Base-by-base conservation (phyloP, 2,329 filamentous ascomycete species). In the Pseudogymnoascus sp. region DNA sequence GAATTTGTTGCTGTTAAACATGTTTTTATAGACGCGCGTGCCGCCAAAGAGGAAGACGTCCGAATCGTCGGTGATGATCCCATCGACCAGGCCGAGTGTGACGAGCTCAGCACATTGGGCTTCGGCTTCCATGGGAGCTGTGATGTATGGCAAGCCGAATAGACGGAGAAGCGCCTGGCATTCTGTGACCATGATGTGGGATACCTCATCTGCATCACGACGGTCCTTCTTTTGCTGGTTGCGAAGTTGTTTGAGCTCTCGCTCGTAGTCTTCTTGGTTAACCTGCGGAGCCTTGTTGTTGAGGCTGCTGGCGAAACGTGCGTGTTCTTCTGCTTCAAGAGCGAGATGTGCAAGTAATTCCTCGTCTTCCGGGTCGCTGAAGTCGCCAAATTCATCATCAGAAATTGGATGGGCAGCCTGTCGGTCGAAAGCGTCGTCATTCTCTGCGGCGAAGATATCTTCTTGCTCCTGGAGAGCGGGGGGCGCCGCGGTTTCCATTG, bases 1-100 rank as follows among this genome's bases (percentile, higher is more conserved):
- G 71, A 92, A 96, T 74, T 99, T 99, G 75, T 95, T 95, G 71
- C 92, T 89, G 76, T 97, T 99, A 81, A 99, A 99, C 92, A 99
- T 96, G 79, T 99, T 99, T 76, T 99, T 99, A 81, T 99, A 99
- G 21, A 99, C 90, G 16, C 93, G 84, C 0, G 92, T 99, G 39
- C 95, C 96, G 16, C 95, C 96, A 75, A 99, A 99, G 0, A 99
- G 83, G 72, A 99, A 99, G 0, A 89, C 96, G 79, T 99, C 95
- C 2, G 90, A 96, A 74, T 99, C 95, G 72, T 99, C 95, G 0
- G 96, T 99, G 31, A 99, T 93, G 67, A 99, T 96, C 11, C 96
- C 95, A 74, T 99, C 96, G 7, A 99, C 96, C 0, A 98, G 85
- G 0, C 92, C 91, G 0, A 98, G 80, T 0, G 78, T 79, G 0